A percentile compares a stretch with the other conserved stretches of the same genome.
Evolutionary conservation across 805 yeast species (phyloP).

Genomic region (Zygosaccharomyces kombuchaensis): DNA sequence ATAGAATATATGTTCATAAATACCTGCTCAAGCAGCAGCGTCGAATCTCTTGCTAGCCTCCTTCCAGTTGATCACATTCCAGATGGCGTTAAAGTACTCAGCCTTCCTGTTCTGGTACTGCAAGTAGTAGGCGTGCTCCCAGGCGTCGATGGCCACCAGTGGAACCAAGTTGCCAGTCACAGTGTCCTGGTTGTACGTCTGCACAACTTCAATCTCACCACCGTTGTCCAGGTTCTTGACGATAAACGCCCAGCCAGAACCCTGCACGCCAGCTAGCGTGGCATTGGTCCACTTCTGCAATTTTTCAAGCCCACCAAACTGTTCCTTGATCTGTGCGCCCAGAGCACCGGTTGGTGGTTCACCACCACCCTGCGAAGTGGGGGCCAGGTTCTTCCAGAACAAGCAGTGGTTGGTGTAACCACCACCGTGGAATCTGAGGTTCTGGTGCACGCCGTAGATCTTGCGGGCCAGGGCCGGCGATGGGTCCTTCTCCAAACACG

Average conservation of each 20-base stretch:
- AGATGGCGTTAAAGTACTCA: conserved; percentile 88
- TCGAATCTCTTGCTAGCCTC: conserved; percentile 76
- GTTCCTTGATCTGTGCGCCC: conserved; percentile 51
- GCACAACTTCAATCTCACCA: conserved; percentile 65
- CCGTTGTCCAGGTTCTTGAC: conserved; percentile 76
- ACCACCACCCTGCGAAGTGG: conserved; percentile 74
- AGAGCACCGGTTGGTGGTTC: conserved; percentile 50
- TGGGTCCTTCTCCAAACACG: conserved; percentile 53
- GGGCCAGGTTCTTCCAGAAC: conserved; percentile 87
- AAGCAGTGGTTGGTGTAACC: conserved; percentile 82
- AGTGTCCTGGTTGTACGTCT: conserved; percentile 84
- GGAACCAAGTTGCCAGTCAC: conserved; percentile 68
- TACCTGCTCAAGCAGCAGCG: conserved; percentile 17
- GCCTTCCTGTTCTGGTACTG: conserved; percentile 89
- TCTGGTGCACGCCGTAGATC: conserved; percentile 57
- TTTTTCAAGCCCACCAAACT: conserved; percentile 71
- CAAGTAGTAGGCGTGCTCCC: conserved; percentile 96
- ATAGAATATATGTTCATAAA: conserved; percentile 3
- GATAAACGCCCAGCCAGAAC: conserved; percentile 94
- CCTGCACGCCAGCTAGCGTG: conserved; percentile 82
- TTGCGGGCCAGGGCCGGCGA: conserved; percentile 31
- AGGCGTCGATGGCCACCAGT: conserved; percentile 84
- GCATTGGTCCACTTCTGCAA: conserved; percentile 60
- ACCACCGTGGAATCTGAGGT: conserved; percentile 88
- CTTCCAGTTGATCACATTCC: conserved; percentile 93